Base-by-base conservation (phyloP, 345 rosid genomes). In the Dipteronia sinensis region DNA sequence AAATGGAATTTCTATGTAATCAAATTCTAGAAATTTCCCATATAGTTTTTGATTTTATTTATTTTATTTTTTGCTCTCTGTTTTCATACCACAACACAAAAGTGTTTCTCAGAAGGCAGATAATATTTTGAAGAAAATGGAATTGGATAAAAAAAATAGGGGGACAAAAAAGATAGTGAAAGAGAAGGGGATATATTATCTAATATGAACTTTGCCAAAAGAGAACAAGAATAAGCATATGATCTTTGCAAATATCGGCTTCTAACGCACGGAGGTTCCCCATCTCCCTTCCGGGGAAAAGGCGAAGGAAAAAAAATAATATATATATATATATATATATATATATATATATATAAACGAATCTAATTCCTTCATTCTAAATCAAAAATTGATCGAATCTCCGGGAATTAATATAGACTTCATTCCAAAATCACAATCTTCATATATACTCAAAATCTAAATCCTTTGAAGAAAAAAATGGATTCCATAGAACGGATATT, bases 151-250 rank as follows among this genome's bases (percentile, higher is more conserved):
- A 31, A 34, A 34, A 34, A 34, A 34, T 4, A 1, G 6, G 38
- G 38, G 38, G 38, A 34, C 38, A 34, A 34, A 34, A 31, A 4
- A 34, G 38, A 34, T 4, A 22, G 72, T 16, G 34, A 72, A 69
- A 51, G 38, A 20, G 58, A 27, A n/a, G 11, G 72, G 71, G 27
- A 69, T 74, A 25, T 42, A 8, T 27, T 27, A 38, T 16, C 11
- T 75, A 1, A 53, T n/a, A 27, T 29, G 71, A 58, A 72, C 71
- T 77, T 64, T 65, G 69, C 17, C 15, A 73, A 83, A 83, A 86
- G 81, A 40, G 27, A 22, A 78, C 70, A 64, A 83, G 88, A 87
- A 87, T 77, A 74, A 81, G 88, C 83, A 83, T 78, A 73, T 65
- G 59, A 76, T 77, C 49, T 80, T 77, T 78, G 73, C 69, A 77